A percentile compares a stretch with the other conserved stretches of the same genome.
phyloP scores from a whole-genome alignment of 768 basidiomycete species.

The Tulasnella sp. region DNA sequence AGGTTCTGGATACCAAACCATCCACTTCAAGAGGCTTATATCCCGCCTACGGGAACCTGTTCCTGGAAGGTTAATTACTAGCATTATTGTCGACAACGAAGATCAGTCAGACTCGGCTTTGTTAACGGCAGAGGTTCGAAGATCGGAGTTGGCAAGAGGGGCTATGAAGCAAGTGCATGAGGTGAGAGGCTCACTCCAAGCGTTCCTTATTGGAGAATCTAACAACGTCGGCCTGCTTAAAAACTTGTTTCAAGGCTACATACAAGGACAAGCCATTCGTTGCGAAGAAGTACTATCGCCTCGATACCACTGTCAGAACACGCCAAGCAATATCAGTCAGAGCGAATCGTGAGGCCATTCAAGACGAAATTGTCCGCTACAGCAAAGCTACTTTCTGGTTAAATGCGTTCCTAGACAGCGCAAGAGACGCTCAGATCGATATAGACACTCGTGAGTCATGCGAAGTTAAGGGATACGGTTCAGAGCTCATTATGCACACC shows the following conservation, averaged over 20 bases:
- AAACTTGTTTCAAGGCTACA: not conserved
- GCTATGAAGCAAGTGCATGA: not conserved
- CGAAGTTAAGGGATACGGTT: not conserved
- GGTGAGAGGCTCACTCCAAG: not conserved
- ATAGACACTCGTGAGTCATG: not conserved
- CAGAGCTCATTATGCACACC: not conserved
- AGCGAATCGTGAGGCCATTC: not conserved
- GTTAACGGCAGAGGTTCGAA: not conserved
- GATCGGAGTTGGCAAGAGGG: not conserved
- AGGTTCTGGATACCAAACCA: not conserved
- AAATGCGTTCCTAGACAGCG: not conserved
- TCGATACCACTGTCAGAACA: not conserved
- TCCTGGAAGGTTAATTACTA: not conserved
- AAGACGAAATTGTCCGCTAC: not conserved
- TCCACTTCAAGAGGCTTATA: not conserved
- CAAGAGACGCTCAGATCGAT: not conserved
- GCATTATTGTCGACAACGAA: not conserved
- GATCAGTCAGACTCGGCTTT: not conserved
- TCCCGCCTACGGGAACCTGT: not conserved
- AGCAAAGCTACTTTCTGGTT: not conserved
- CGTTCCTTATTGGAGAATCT: not conserved
- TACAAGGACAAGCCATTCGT: not conserved
- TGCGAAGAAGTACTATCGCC: not conserved
- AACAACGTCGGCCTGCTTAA: not conserved
- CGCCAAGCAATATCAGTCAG: not conserved